Base-by-base conservation (phyloP, 495 filamentous ascomycete species). In the Pseudomonodictys pantanalensis region DNA sequence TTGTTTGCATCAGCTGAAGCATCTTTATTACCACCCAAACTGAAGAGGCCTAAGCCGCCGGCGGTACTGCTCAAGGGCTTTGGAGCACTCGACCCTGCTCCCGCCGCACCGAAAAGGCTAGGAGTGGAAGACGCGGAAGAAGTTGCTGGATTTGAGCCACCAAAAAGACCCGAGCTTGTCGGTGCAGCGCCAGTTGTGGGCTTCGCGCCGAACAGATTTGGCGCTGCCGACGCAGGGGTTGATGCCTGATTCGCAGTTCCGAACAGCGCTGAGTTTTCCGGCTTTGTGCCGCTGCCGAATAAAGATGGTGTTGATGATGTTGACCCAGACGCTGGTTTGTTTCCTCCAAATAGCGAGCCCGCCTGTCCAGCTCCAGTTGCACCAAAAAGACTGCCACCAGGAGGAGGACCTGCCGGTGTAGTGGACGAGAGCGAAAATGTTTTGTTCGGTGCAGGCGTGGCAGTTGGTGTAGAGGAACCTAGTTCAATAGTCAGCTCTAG, bases 341-440 rank as follows among this genome's bases (percentile, higher is more conserved):
- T n/a, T n/a, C n/a, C n/a, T n/a, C n/a, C n/a, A n/a, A n/a, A n/a
- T n/a, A n/a, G n/a, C n/a, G n/a, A n/a, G n/a, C n/a, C n/a, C n/a
- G n/a, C n/a, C n/a, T n/a, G n/a, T n/a, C n/a, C n/a, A n/a, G n/a
- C n/a, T n/a, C n/a, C n/a, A n/a, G n/a, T n/a, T n/a, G n/a, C 39
- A 53, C 54, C 65, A 44, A 69, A 73, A 61, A 56, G 66, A 53
- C 26, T 65, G 33, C 9, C 15, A 35, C 52, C 65, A 8, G 83
- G 83, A 20, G 84, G 84, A 61, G 81, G 81, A 29, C 83, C 83
- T 51, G 83, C 84, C 39, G 84, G 84, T 55, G 84, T 87, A 28
- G 84, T 87, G 1, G 83, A 86, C 25, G 73, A 70, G 33, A 75
- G 73, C n/a, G 72, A 64, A 56, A 83, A 81, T n/a, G 77, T 76